phyloP scores from a whole-genome alignment of 2,329 filamentous ascomycete species.

The Colletotrichum sp. region DNA sequence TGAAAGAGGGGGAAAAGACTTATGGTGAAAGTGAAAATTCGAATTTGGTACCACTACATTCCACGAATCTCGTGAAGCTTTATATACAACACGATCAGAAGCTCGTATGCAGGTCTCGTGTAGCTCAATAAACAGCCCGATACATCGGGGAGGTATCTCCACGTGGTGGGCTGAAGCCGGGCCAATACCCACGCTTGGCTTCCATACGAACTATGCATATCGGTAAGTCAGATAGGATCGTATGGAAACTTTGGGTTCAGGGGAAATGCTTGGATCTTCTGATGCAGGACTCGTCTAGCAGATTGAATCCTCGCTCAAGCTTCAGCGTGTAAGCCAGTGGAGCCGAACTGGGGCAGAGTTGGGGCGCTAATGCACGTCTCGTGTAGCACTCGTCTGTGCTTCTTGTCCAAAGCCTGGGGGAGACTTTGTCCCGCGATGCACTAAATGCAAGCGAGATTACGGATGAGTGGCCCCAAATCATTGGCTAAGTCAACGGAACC shows the following conservation, averaged over 20 bases:
- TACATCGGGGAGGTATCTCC: neutral
- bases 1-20: neutral
- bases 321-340: neutral
- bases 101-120: neutral
- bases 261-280: neutral
- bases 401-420: neutral
- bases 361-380: neutral
- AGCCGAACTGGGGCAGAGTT: neutral
- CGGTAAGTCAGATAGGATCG: neutral
- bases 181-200: neutral
- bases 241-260: neutral
- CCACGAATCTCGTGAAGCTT: neutral
- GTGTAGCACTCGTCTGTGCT: neutral
- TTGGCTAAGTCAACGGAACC: neutral
- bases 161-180: neutral
- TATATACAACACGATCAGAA: neutral
- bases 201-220: neutral
- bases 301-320: neutral
- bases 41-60: fast-evolving
- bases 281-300: neutral
- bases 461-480: neutral
- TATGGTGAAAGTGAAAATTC: fast-evolving
- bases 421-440: neutral
- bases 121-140: too few relatives aligned
- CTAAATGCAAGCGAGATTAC: neutral